Base-by-base conservation (phyloP, 1,284 basidiomycete genomes). In the Cutaneotrichosporon sp. region DNA sequence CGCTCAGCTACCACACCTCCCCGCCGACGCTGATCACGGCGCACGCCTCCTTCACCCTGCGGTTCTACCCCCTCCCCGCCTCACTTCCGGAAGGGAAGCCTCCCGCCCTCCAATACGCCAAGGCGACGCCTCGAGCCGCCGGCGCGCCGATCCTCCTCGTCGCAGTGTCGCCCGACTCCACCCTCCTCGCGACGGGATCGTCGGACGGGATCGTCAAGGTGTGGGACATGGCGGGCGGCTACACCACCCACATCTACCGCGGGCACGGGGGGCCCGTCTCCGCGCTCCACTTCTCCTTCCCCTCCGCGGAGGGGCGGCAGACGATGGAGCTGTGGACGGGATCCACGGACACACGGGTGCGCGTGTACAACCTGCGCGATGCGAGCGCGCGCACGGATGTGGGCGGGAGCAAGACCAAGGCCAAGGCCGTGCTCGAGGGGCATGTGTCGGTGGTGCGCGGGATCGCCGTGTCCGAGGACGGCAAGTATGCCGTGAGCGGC, bases 191-290 rank as follows among this genome's bases (percentile, higher is more conserved):
- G 1, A 97, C 95, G 8, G 97, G 95, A 0, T 90, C 93, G 10
- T 91, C 94, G 5, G 97, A 99, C 71, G 95, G 97, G 16, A 86
- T 91, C 22, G 95, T 97, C 59, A 98, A 98, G 82, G 91, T 99
- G 10, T 99, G 94, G 93, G 90, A 98, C 76, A 86, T 95, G 50
- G 81, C 84, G 4, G 87, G 88, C 20, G 95, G 93, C 10, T 95
- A 89, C 76, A 87, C 91, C 45, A 99, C 97, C 0, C 97, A 99
- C 78, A 85, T 94, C 14, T 95, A 97, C 83, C 90, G 91, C 72
- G 95, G 95, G 11, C 97, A 98, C 73, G 97, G 95, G 8, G 95
- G 97, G 18, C 91, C 97, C 56, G 89, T 98, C 70, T 92, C 90
- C 65, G 91, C 97, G 10, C 82, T 97, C 56, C 82, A 85, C 49